Evolutionary conservation across 345 rosid species (phyloP), one percentile per base, ranked within the genome.

Genomic region (Populus alba): DNA sequence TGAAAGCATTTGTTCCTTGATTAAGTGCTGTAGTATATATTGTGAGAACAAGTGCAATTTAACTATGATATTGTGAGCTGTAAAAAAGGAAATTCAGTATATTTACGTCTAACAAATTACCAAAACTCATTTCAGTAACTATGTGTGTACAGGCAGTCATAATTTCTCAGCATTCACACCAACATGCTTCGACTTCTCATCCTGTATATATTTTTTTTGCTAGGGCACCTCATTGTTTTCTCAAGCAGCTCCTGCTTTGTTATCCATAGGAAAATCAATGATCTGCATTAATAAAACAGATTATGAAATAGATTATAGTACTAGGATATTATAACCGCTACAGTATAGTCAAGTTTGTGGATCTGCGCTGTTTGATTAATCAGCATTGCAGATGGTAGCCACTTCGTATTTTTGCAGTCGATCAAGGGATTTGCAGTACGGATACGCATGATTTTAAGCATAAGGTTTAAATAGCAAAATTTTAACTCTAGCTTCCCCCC

Each of bases 221-320:
- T 10, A 5, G 6, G 61, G 61, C 13, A 8, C 22, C 33, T 45
- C 11, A 39, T 8, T 39, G 38, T 25, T n/a, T 61, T 41, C 39
- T 63, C 43, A 20, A 75, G 39, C 68, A 75, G 59, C 68, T 65
- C 74, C 68, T 53, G 75, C 45, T 51, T 51, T 27, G n/a, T 47
- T 31, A 8, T 13, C 51, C 51, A 47, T 35, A 39, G 51, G n/a
- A 6, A 57, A 15, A 47, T 10, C 13, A 39, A 66, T 31, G 41
- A 23, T 70, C 79, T 78, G 74, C 79, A 82, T 41, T 17, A 27
- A 57, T 55, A 55, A 43, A 31, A 20, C 29, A 45, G 17, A 57
- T 57, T 53, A 37, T 35, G 17, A 57, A 23, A 35, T 7, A 23
- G 6, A 20, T 16, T 62, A 47, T 20, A 11, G 75, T 4, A 53